Conservation (phyloP, 1,284 basidiomycete species). For the Trichosporon coremiiforme region DNA sequence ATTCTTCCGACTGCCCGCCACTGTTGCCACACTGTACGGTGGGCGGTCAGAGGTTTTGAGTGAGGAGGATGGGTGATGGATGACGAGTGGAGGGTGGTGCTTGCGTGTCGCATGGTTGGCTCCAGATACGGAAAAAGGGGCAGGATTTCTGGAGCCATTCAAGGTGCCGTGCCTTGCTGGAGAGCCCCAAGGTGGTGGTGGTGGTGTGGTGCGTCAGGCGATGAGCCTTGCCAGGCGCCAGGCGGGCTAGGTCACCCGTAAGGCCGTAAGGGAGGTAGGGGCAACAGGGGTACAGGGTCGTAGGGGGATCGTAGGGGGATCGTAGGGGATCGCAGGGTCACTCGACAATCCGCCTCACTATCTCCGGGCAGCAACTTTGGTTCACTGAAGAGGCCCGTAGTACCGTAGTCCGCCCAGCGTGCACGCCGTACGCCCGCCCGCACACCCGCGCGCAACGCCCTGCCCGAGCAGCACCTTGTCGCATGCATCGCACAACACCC, state of each 20-base stretch:
- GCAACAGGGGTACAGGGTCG: background rate
- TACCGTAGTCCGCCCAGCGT: background rate
- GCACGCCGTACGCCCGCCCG: background rate
- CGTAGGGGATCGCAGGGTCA: background rate
- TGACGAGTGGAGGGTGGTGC: background rate
- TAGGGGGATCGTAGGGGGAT: background rate
- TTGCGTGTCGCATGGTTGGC: slow-evolving; percentile 13
- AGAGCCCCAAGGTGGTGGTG: background rate
- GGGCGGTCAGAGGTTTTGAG: background rate
- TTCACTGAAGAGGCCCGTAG: background rate
- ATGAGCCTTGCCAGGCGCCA: too few relatives aligned
- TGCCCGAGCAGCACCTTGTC: slow-evolving; percentile 5
- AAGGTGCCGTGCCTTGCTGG: slow-evolving; percentile 1
- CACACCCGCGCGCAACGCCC: background rate
- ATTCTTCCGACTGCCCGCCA: slow-evolving; percentile 18
- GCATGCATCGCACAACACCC: slow-evolving; percentile 13
- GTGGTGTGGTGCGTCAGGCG: background rate
- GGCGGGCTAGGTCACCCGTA: background rate
- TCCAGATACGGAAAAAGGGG: background rate
- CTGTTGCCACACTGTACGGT: background rate
- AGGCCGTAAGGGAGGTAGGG: background rate
- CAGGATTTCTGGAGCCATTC: slow-evolving; percentile 15
- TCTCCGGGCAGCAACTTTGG: slow-evolving; percentile 17
- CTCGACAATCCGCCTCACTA: slow-evolving; percentile 12
- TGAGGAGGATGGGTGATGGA: background rate